Percentiles rank a stretch among this genome's conserved stretches.
phyloP scores from a whole-genome alignment of 306 rosid species.

The Boehmeria nivea region DNA sequence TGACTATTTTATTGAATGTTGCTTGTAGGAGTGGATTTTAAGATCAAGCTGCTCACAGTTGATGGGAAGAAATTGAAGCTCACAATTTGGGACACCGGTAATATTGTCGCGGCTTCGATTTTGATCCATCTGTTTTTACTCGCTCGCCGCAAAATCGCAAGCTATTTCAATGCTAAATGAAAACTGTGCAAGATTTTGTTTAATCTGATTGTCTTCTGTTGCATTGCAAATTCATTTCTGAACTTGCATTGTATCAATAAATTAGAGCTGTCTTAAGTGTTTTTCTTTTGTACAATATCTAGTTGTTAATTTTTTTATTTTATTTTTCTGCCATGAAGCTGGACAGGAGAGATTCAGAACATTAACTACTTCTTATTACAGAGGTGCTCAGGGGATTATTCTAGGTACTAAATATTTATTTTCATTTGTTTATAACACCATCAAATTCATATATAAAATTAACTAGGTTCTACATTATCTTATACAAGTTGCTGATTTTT shows the following conservation, averaged over 20 bases:
- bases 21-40: conserved; percentile 87
- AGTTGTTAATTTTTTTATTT: too few relatives aligned
- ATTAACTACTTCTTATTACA: conserved; percentile 79
- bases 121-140: background rate
- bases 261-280: too few relatives aligned
- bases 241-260: conserved; percentile 1
- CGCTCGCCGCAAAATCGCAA: too few relatives aligned
- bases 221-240: background rate
- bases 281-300: background rate
- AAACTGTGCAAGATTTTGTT: background rate
- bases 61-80: conserved; percentile 84
- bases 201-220: background rate
- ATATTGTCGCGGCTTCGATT: background rate
- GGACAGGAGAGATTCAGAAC: conserved; percentile 98
- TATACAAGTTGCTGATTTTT: too few relatives aligned
- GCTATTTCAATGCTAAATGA: too few relatives aligned
- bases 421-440: too few relatives aligned
- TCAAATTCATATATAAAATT: too few relatives aligned
- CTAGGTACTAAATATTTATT: conserved; percentile 46
- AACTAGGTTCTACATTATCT: too few relatives aligned
- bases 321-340: conserved; percentile 59
- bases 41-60: conserved; percentile 75
- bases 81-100: conserved; percentile 99
- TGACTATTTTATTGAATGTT: background rate
- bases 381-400: conserved; percentile 95